Evolutionary conservation across 768 basidiomycete genomes (phyloP).

Genomic region (Podaxis mareebaensis): DNA sequence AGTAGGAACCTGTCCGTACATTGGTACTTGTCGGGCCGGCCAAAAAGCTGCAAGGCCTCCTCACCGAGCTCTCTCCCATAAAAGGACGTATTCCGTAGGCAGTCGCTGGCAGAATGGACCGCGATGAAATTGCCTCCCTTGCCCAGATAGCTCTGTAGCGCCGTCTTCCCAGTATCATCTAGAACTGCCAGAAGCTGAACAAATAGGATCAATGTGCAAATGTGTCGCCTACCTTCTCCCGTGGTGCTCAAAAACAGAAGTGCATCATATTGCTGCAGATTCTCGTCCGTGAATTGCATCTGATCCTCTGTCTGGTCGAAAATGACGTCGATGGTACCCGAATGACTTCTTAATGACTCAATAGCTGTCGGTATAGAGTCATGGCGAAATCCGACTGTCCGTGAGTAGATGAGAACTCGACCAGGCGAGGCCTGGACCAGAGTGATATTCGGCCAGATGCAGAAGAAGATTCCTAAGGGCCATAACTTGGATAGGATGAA

Average conservation of each 20-base stretch:
- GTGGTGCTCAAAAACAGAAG: constrained; percentile 70
- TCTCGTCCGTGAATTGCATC: constrained; percentile 52
- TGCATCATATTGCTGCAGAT: constrained; percentile 59
- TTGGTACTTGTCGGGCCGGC: background rate
- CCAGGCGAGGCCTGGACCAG: constrained; percentile 25
- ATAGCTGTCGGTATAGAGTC: constrained; percentile 77
- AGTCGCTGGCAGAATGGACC: constrained; percentile 66
- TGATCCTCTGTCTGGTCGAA: constrained; percentile 71
- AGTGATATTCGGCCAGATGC: constrained; percentile 3
- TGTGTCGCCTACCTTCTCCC: constrained; percentile 52
- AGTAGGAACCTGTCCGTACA: constrained; percentile 50
- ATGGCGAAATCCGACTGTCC: constrained; percentile 64
- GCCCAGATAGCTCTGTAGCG: constrained; percentile 65
- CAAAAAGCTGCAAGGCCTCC: constrained; percentile 4
- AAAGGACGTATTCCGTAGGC: constrained; percentile 55
- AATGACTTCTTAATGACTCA: constrained; percentile 47
- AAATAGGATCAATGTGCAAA: background rate
- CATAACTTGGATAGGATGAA: constrained; percentile 6
- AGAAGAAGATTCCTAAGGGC: constrained; percentile 10
- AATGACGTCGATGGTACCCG: constrained; percentile 44
- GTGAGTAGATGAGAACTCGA: constrained; percentile 61
- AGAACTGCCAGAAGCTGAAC: constrained; percentile 44
- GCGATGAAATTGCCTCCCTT: constrained; percentile 71
- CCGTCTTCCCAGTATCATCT: constrained; percentile 55
- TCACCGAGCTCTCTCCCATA: constrained; percentile 59